Evolutionary conservation across 257 asterid genomes (phyloP).

Genomic region (Galeopsis tetrahit): DNA sequence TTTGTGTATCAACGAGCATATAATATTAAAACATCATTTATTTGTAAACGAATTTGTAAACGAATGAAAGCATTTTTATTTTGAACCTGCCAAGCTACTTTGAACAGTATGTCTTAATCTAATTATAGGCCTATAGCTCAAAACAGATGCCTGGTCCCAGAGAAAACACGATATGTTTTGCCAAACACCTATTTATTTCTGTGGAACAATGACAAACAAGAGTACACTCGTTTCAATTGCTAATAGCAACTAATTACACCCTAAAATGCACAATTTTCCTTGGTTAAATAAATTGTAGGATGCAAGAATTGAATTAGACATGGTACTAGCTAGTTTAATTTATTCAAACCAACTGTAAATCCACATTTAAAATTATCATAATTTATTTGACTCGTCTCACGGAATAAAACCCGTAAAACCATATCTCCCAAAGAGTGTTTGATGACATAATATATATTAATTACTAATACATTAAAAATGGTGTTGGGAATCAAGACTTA

Average conservation of each 20-base stretch:
- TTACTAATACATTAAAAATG: neutral
- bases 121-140: neutral
- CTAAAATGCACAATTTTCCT: neutral
- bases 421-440: neutral
- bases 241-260: neutral
- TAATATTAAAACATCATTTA: too few relatives aligned
- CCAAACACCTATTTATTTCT: constrained; percentile 1
- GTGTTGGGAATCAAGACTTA: neutral
- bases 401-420: too few relatives aligned
- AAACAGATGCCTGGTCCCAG: neutral
- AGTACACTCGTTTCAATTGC: neutral
- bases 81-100: neutral
- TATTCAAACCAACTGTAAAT: too few relatives aligned
- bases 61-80: too few relatives aligned
- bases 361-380: too few relatives aligned
- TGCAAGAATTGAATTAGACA: neutral
- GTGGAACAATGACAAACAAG: neutral
- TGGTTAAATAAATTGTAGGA: neutral
- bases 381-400: too few relatives aligned
- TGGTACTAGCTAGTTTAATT: neutral
- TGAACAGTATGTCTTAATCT: neutral
- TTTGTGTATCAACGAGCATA: too few relatives aligned
- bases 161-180: neutral
- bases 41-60: too few relatives aligned
- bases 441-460: neutral